These are phyloP conservation scores for Sphagnum contortum DNA, from an alignment of 225 moss, liverwort and hornwort species.

Conservation along the genomic window DNA sequence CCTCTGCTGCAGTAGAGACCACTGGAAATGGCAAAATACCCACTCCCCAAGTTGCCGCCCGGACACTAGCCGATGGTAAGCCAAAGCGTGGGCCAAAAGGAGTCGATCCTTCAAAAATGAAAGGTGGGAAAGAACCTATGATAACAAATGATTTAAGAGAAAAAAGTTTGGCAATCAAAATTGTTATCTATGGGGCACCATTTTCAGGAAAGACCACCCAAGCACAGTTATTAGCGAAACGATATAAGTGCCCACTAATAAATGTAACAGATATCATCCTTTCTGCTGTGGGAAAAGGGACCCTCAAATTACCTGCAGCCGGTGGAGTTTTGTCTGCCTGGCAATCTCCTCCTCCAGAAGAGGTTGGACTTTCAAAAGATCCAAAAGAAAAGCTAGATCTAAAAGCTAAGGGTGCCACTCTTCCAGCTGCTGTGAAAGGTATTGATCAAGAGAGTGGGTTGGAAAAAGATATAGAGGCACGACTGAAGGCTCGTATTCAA, in stretches of 20 bases:
- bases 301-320: conserved; percentile 22
- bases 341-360: not conserved
- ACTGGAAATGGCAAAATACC: too few relatives aligned
- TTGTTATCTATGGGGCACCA: conserved; percentile 74
- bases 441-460: conserved; percentile 1
- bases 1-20: too few relatives aligned
- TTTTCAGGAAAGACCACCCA: conserved; percentile 78
- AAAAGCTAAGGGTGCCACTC: conserved; percentile 5
- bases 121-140: conserved; percentile 10
- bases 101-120: conserved; percentile 13
- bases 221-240: conserved; percentile 48
- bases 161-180: conserved; percentile 1
- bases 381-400: conserved; percentile 8
- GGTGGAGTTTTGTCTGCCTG: too few relatives aligned
- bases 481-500: conserved; percentile 31
- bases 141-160: too few relatives aligned
- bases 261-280: conserved; percentile 48
- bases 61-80: too few relatives aligned
- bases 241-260: conserved; percentile 56
- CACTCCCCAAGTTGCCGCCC: too few relatives aligned
- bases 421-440: not conserved
- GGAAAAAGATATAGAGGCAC: conserved; percentile 14
- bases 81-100: conserved; percentile 2
- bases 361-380: conserved; percentile 1
- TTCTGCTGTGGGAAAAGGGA: conserved; percentile 32